Percentiles rank a stretch among this genome's conserved stretches.
Evolutionary conservation across 345 rosid genomes (phyloP).

Genomic region (Ailanthus altissimus): DNA sequence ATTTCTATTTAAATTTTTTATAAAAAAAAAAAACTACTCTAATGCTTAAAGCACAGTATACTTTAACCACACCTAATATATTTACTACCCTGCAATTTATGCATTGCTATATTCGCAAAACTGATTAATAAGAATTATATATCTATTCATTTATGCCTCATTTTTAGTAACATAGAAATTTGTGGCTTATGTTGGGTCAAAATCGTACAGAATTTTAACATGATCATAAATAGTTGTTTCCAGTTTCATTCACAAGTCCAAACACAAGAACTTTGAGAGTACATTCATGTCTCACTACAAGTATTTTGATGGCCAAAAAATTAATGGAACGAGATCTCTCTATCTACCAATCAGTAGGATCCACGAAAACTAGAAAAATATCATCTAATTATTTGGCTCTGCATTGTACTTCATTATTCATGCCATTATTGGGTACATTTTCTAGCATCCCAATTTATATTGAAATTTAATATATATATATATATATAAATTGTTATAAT

Average conservation of each 20-base stretch:
- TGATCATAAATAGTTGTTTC: not conserved
- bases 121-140: too few species aligned
- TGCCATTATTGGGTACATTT: not conserved
- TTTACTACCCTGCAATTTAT: too few species aligned
- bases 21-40: too few species aligned
- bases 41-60: too few species aligned
- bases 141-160: too few species aligned
- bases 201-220: not conserved
- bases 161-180: too few species aligned
- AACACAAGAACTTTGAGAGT: not conserved
- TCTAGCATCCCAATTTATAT: not conserved
- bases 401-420: too few species aligned
- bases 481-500: not conserved
- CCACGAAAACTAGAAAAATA: not conserved
- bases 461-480: too few species aligned
- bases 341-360: not conserved
- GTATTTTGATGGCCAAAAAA: not conserved
- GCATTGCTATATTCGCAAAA: too few species aligned
- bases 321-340: not conserved
- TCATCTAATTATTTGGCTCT: too few species aligned
- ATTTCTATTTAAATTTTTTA: too few species aligned
- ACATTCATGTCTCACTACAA: not conserved
- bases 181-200: not conserved
- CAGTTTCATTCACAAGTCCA: not conserved
- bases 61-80: too few species aligned